phyloP scores from a whole-genome alignment of 2,329 filamentous ascomycete species.

The Rugonectria rugulosa region DNA sequence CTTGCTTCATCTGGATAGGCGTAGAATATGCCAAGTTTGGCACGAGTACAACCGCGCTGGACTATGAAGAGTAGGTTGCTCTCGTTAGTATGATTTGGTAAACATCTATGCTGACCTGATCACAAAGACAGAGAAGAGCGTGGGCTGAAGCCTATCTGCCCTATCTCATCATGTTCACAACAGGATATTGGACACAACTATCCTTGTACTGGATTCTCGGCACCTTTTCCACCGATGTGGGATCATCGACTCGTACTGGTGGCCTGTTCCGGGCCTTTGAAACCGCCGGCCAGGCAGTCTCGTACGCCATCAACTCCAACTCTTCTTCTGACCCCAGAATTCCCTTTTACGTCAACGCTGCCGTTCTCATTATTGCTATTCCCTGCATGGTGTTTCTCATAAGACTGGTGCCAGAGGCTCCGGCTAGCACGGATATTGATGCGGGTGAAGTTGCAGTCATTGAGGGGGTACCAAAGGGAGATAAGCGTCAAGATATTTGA shows the following conservation, averaged over 20 bases:
- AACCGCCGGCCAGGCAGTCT: constrained; percentile 41
- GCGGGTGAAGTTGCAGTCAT: constrained; percentile 11
- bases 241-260: constrained; percentile 39
- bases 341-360: constrained; percentile 16
- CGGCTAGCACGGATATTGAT: constrained; percentile 3
- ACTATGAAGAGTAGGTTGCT: constrained; percentile 14
- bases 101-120: not conserved
- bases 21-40: constrained; percentile 18
- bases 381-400: constrained; percentile 20
- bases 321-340: constrained; percentile 10
- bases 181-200: constrained; percentile 18
- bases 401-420: constrained; percentile 8
- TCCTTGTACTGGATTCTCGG: constrained; percentile 48
- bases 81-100: not conserved
- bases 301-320: constrained; percentile 41
- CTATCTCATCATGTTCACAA: constrained; percentile 17
- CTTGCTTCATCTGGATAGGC: constrained; percentile 21
- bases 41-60: not conserved
- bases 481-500: no score
- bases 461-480: constrained; percentile 1
- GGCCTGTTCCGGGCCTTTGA: constrained; percentile 41
- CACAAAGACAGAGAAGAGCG: not conserved
- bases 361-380: constrained; percentile 5
- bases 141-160: constrained; percentile 20
- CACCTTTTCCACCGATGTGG: constrained; percentile 45